These are phyloP conservation scores for Fusarium sp. DNA, from an alignment of 2,329 filamentous ascomycete genomes.

Conservation along the genomic window DNA sequence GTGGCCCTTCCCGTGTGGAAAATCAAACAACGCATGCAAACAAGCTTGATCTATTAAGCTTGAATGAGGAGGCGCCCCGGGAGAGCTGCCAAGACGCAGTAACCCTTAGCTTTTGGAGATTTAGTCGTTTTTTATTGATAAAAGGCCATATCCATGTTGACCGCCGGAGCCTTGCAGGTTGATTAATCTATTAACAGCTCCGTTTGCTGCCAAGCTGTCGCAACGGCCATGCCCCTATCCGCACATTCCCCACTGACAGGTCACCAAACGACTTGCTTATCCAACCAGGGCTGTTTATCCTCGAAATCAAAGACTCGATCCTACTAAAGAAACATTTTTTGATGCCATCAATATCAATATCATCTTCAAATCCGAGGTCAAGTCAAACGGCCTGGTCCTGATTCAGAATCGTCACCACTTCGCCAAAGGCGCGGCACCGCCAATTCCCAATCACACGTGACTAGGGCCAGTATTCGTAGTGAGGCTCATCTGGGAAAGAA, in stretches of 20 bases:
- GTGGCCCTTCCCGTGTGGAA: constrained; percentile 14
- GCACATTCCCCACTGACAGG: background rate
- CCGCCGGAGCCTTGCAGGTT: constrained; percentile 5
- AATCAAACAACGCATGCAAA: constrained; percentile 8
- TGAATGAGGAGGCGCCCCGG: background rate
- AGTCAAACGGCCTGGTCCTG: background rate
- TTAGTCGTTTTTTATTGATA: background rate
- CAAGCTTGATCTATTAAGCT: background rate
- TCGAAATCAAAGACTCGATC: background rate
- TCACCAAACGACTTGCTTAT: background rate
- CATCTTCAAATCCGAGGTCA: background rate
- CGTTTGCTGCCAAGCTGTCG: background rate
- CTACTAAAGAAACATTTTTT: background rate
- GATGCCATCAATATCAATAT: background rate
- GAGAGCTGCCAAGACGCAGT: background rate
- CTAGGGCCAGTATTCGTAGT: background rate
- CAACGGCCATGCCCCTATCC: constrained; percentile 1
- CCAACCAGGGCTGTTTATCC: background rate
- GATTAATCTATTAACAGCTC: background rate
- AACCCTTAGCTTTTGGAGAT: background rate
- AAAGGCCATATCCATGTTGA: background rate
- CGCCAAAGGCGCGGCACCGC: background rate
- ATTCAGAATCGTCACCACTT: background rate
- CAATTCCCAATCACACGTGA: background rate
- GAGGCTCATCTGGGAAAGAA: background rate